Evolutionary conservation across 352 stramenopile genomes (phyloP).

Genomic region (Pythium monospermum): DNA sequence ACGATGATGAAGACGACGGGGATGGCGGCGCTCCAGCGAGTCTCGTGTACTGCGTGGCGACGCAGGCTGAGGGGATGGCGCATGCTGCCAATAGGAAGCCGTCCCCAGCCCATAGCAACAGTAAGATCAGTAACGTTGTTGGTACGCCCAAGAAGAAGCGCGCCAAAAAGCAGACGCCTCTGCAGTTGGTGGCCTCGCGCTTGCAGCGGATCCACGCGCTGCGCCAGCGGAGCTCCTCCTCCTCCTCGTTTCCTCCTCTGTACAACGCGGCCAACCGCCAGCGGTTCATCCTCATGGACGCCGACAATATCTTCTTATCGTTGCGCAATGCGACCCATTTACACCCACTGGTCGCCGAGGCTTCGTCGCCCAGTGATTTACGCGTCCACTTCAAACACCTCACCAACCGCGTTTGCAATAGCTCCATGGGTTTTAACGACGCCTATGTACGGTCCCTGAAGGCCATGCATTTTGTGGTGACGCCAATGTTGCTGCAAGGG

Average conservation of each 20-base stretch:
- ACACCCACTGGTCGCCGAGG: constrained; percentile 1
- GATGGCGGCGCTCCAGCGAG: neutral
- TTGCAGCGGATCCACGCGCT: neutral
- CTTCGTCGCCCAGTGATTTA: neutral
- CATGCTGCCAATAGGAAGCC: neutral
- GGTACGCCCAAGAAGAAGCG: neutral
- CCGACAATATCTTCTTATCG: constrained; percentile 10
- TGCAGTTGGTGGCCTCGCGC: neutral
- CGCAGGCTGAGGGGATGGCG: too few relatives aligned
- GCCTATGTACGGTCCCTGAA: constrained; percentile 3
- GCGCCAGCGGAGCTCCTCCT: neutral
- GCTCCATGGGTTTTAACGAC: constrained; percentile 2
- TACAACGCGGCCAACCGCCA: neutral
- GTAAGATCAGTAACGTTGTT: too few relatives aligned
- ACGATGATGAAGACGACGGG: neutral
- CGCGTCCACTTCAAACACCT: constrained; percentile 4
- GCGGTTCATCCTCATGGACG: constrained; percentile 5
- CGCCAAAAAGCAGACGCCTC: neutral
- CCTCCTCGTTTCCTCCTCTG: too few relatives aligned
- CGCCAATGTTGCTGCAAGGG: neutral
- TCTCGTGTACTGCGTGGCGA: neutral
- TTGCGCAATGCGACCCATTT: constrained; percentile 6
- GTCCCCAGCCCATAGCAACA: neutral
- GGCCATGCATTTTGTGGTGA: constrained; percentile 3
- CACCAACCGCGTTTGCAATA: constrained; percentile 9